Evolutionary conservation across 2,329 filamentous ascomycete species (phyloP).

Genomic region (Neospermospora avenae): DNA sequence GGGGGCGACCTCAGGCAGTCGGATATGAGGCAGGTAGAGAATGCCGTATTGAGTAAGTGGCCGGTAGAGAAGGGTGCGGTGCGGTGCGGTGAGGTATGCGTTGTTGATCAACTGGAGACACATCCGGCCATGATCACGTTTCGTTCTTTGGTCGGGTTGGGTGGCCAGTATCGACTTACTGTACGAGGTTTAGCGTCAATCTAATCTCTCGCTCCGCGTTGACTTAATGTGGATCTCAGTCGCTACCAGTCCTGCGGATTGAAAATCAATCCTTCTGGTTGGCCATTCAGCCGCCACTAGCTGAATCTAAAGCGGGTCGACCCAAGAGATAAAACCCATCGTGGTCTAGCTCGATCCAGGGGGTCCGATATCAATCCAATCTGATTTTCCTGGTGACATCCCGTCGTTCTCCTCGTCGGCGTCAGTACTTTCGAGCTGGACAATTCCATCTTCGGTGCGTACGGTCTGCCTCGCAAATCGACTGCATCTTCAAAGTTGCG

Average conservation of each 20-base stretch:
- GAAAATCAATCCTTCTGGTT: neutral
- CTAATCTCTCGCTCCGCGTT: neutral
- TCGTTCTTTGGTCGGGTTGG: neutral
- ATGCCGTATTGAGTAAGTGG: neutral
- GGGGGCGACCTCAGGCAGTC: neutral
- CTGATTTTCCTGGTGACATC: neutral
- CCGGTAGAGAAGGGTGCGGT: neutral
- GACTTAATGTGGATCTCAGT: neutral
- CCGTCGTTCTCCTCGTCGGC: neutral
- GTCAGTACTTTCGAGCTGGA: neutral
- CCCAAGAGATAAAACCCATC: conserved; percentile 3
- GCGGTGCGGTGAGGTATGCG: neutral
- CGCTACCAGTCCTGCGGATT: neutral
- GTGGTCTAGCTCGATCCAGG: neutral
- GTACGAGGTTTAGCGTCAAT: neutral
- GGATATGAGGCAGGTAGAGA: neutral
- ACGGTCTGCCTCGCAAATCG: neutral
- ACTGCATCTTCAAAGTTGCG: too few species aligned
- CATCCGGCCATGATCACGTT: neutral
- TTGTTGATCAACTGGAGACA: neutral
- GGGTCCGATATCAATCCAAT: neutral
- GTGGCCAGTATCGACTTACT: neutral
- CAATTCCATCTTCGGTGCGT: neutral
- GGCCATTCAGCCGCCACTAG: neutral
- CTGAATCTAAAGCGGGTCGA: neutral